Evolutionary conservation across 768 basidiomycete genomes (phyloP).

Genomic region (Agaricus subrufescens): DNA sequence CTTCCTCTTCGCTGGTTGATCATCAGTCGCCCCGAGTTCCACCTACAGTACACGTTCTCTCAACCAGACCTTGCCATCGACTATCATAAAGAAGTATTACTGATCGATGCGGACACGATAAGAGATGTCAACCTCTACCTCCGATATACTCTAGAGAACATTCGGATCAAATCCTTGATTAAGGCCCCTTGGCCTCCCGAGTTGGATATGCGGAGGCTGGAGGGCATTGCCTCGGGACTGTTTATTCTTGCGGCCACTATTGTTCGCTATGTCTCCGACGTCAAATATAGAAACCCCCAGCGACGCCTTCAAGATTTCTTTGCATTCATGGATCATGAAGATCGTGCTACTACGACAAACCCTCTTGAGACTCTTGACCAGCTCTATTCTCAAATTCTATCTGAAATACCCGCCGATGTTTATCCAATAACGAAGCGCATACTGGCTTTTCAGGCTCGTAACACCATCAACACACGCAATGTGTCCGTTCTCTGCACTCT

Average conservation of each 20-base stretch:
- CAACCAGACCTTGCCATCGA: too few relatives aligned
- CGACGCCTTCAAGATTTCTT: not conserved
- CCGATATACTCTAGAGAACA: too few relatives aligned
- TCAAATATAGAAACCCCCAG: not conserved
- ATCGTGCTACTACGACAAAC: not conserved
- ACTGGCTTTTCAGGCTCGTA: not conserved
- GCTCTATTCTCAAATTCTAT: not conserved
- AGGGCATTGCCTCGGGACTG: not conserved
- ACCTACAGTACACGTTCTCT: too few relatives aligned
- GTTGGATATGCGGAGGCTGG: not conserved
- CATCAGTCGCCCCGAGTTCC: too few relatives aligned
- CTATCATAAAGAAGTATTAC: too few relatives aligned
- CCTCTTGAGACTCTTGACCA: constrained; percentile 7
- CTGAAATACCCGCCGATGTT: not conserved
- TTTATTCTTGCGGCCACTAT: not conserved
- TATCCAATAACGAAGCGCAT: not conserved
- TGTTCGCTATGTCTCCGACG: constrained; percentile 7
- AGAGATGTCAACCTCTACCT: too few relatives aligned
- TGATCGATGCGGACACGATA: too few relatives aligned
- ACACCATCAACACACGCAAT: too few relatives aligned
- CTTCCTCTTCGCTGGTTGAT: too few relatives aligned
- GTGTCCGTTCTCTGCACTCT: not conserved
- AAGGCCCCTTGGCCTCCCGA: not conserved
- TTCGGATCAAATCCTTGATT: too few relatives aligned
- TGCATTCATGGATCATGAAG: not conserved